Percentiles rank a stretch among this genome's conserved stretches.
These are phyloP conservation scores for Tuber melanosporum DNA, from an alignment of 495 filamentous ascomycete genomes.

Conservation along the genomic window DNA sequence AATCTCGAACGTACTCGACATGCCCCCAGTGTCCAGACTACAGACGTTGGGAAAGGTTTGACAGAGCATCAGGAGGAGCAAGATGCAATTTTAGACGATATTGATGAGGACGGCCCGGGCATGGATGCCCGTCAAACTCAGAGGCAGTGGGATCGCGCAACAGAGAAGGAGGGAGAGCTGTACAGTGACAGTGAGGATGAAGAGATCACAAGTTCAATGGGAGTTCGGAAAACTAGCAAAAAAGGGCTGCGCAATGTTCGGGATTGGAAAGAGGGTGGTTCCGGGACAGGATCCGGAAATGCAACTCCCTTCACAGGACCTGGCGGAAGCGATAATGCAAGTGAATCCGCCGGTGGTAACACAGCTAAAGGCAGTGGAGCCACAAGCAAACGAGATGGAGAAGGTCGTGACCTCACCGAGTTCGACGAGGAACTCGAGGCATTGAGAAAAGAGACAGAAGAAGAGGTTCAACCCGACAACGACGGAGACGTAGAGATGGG, in stretches of 20 bases:
- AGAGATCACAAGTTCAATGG: slow-evolving; percentile 67
- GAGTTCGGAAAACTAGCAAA: slow-evolving; percentile 58
- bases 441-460: slow-evolving; percentile 48
- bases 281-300: slow-evolving; percentile 65
- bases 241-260: slow-evolving; percentile 50
- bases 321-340: slow-evolving; percentile 48
- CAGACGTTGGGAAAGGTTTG: slow-evolving; percentile 80
- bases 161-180: slow-evolving; percentile 65
- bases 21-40: slow-evolving; percentile 89
- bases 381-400: slow-evolving; percentile 12
- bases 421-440: slow-evolving; percentile 48
- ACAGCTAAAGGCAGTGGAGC: slow-evolving; percentile 49
- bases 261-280: slow-evolving; percentile 37
- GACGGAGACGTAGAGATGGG: slow-evolving; percentile 59
- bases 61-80: slow-evolving; percentile 65
- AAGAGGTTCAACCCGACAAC: slow-evolving; percentile 45
- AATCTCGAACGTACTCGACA: slow-evolving; percentile 84
- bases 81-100: slow-evolving; percentile 79
- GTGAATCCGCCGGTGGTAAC: slow-evolving; percentile 57
- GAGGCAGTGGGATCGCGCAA: slow-evolving; percentile 72
- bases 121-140: slow-evolving; percentile 77
- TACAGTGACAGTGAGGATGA: slow-evolving; percentile 85
- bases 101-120: slow-evolving; percentile 77
- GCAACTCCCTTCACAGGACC: slow-evolving; percentile 47
- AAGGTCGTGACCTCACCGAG: slow-evolving; percentile 45